Conservation (phyloP, 2,329 filamentous ascomycete species). For the Ophiostoma pallidulum region DNA sequence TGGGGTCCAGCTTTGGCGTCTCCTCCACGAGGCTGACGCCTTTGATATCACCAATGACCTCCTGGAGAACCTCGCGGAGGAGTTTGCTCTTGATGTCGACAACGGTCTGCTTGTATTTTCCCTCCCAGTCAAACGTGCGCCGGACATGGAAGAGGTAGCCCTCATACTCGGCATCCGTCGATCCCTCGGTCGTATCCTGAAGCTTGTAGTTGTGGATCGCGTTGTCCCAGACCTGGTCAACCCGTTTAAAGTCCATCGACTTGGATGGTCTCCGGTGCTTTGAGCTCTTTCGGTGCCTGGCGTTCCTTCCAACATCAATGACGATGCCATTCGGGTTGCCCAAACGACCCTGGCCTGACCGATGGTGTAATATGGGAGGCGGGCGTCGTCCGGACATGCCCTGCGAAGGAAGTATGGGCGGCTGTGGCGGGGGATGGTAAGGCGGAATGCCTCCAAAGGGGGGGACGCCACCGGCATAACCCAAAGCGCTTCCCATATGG, state of each 20-base stretch:
- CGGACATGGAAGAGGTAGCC: constrained; percentile 77
- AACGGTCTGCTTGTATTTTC: constrained; percentile 61
- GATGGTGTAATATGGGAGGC: neutral
- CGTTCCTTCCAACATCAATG: neutral
- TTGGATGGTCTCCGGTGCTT: constrained; percentile 17
- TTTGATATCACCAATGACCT: constrained; percentile 67
- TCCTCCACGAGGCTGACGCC: constrained; percentile 74
- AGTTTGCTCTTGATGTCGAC: constrained; percentile 81
- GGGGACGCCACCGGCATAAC: neutral
- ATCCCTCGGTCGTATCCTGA: constrained; percentile 41
- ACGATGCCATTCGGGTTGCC: neutral
- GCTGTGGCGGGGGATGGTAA: neutral
- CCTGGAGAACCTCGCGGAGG: constrained; percentile 59
- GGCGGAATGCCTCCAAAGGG: neutral
- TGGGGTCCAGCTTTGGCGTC: constrained; percentile 61
- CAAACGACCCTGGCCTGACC: neutral
- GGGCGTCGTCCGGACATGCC: neutral
- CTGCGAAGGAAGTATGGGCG: neutral
- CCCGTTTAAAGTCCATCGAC: constrained; percentile 36
- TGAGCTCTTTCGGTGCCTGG: neutral
- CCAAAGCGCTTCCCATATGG: too few species aligned
- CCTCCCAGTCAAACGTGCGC: constrained; percentile 74
- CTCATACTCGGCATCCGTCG: constrained; percentile 51
- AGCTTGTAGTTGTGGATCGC: constrained; percentile 42
- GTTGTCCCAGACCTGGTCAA: constrained; percentile 46